A percentile compares a stretch with the other conserved stretches of the same genome.
Evolutionary conservation across 2,329 filamentous ascomycete species (phyloP).

Genomic region (Trichoderma koningiopsis): DNA sequence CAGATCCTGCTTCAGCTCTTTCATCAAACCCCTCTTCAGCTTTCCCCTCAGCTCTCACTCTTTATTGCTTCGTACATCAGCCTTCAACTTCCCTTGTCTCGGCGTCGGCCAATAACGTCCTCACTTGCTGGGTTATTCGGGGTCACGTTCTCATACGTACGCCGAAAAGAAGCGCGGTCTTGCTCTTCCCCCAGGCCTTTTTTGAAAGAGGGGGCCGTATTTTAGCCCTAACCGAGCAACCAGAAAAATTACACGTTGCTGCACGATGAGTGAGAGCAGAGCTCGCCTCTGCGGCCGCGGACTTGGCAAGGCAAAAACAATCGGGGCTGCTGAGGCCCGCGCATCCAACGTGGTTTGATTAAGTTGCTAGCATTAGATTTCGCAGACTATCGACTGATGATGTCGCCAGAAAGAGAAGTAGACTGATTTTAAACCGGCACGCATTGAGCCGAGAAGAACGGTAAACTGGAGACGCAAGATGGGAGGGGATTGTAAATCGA

Average conservation of each 20-base stretch:
- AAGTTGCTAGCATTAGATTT: conserved; percentile 1
- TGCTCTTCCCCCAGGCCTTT: conserved; percentile 4
- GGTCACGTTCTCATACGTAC: conserved; percentile 14
- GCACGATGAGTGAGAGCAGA: background rate
- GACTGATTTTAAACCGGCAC: conserved; percentile 9
- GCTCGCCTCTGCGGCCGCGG: conserved; percentile 17
- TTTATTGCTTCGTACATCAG: background rate
- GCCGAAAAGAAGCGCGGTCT: conserved; percentile 12
- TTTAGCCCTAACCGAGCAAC: conserved; percentile 2
- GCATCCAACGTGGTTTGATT: conserved; percentile 6
- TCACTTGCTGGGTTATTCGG: conserved; percentile 9
- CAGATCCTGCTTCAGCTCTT: conserved; percentile 4
- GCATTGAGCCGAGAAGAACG: conserved; percentile 10
- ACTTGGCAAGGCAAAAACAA: background rate
- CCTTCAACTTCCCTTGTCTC: conserved; percentile 1
- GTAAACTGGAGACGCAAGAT: conserved; percentile 7
- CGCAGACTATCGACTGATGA: conserved; percentile 13
- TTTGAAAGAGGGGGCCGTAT: background rate
- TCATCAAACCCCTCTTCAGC: background rate
- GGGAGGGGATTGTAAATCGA: conserved; percentile 15
- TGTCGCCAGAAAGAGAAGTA: conserved; percentile 12
- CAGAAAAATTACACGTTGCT: background rate
- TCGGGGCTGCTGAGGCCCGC: conserved; percentile 6
- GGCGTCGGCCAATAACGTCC: background rate
- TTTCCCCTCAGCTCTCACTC: background rate